phyloP scores from a whole-genome alignment of 805 yeast species.

The Yarrowia divulgata region DNA sequence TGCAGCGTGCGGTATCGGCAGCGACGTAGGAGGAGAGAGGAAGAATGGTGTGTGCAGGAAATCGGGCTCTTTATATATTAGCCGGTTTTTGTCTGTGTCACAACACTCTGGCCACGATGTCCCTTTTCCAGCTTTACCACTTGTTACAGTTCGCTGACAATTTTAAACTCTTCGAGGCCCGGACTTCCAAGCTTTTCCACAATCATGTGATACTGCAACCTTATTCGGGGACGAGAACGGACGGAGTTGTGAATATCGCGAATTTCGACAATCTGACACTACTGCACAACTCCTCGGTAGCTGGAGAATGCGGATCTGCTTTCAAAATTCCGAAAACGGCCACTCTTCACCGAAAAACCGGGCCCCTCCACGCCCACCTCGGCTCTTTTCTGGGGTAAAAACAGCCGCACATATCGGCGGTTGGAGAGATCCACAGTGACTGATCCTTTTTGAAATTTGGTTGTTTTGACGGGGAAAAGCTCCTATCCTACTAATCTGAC shows the following conservation, averaged over 20 bases:
- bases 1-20: constrained; percentile 26
- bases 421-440: neutral
- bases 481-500: no score
- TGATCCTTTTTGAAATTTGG: neutral
- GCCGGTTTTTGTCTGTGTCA: neutral
- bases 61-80: neutral
- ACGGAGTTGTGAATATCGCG: no score
- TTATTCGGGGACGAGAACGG: neutral
- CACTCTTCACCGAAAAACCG: neutral
- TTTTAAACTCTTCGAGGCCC: neutral
- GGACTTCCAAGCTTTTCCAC: constrained; percentile 31
- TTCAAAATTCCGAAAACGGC: no score
- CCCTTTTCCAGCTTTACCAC: neutral
- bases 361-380: neutral
- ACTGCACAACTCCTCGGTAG: no score
- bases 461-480: neutral
- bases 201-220: constrained; percentile 1
- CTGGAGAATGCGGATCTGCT: no score
- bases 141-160: neutral
- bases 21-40: neutral
- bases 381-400: constrained; percentile 26
- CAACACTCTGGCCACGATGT: neutral
- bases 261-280: no score
- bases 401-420: constrained; percentile 28
- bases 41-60: neutral